Conservation (phyloP, 2,329 filamentous ascomycete genomes). For the Apiospora rasikravindrae region DNA sequence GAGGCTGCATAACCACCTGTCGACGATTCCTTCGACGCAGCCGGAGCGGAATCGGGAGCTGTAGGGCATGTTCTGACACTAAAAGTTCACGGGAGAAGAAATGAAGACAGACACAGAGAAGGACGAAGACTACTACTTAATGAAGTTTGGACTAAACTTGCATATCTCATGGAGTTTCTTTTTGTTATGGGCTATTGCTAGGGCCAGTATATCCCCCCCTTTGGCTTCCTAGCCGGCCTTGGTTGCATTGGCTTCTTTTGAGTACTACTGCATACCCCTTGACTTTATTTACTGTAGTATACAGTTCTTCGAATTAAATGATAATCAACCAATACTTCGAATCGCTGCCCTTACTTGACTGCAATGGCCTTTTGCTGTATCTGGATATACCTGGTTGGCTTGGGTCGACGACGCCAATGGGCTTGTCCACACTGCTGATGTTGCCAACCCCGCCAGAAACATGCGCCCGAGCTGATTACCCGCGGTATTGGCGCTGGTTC, state of each 20-base stretch:
- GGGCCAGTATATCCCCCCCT: not conserved
- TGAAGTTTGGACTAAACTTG: not conserved
- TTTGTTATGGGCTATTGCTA: not conserved
- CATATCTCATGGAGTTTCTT: not conserved
- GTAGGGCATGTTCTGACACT: not conserved
- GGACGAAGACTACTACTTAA: not conserved
- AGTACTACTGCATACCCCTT: not conserved
- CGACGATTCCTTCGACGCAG: conserved; percentile 22
- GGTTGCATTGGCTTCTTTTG: not conserved
- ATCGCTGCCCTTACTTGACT: too few relatives aligned
- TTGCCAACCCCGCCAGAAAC: too few relatives aligned
- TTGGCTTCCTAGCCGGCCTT: not conserved
- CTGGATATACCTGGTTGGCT: not conserved
- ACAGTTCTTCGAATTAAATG: not conserved
- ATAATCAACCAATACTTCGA: not conserved
- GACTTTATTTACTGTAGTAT: not conserved
- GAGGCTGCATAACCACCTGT: conserved; percentile 15
- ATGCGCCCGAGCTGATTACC: too few relatives aligned
- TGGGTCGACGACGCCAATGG: too few relatives aligned
- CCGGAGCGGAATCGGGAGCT: conserved; percentile 9
- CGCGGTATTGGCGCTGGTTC: too few relatives aligned
- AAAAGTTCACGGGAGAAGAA: not conserved
- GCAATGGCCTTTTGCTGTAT: too few relatives aligned
- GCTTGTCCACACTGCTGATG: too few relatives aligned
- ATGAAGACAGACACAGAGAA: not conserved